A percentile compares a stretch with the other conserved stretches of the same genome.
Conservation (phyloP, 2,329 filamentous ascomycete genomes). For the Colletotrichum nymphaeae region DNA sequence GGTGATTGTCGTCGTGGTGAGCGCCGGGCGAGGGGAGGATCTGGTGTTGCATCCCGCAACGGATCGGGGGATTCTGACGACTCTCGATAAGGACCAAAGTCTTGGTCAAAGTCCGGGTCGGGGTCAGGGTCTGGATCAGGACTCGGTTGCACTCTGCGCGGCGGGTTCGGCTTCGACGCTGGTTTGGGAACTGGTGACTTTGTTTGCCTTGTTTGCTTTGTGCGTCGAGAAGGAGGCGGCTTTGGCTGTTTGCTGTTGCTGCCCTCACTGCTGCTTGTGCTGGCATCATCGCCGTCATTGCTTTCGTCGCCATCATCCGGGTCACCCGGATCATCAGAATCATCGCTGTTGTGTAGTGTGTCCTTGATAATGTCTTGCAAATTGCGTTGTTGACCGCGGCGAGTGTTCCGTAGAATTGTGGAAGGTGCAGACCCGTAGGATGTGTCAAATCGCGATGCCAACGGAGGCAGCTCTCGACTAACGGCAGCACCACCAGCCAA, state of each 20-base stretch:
- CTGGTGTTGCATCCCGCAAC: background rate
- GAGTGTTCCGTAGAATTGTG: constrained; percentile 36
- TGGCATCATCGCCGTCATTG: background rate
- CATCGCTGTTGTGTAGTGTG: constrained; percentile 30
- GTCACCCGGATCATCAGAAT: background rate
- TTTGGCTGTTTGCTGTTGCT: background rate
- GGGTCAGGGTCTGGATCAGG: constrained; percentile 5
- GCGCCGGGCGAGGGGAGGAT: background rate
- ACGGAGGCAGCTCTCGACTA: constrained; percentile 36
- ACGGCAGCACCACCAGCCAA: constrained; percentile 36
- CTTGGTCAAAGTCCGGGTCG: background rate
- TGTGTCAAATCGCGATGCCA: constrained; percentile 38
- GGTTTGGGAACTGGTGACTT: background rate
- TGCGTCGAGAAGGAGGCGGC: background rate
- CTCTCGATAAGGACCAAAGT: background rate
- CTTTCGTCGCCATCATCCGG: background rate
- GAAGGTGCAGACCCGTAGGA: constrained; percentile 40
- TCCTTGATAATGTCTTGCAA: constrained; percentile 37
- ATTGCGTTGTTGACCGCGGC: constrained; percentile 37
- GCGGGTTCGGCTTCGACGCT: background rate
- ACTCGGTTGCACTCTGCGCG: background rate
- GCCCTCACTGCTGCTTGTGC: background rate
- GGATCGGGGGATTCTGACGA: constrained; percentile 4
- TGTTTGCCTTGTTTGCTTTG: background rate
- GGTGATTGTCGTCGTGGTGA: background rate